Evolutionary conservation across 1,284 basidiomycete species (phyloP).

Genomic region (Melanopsichium pennsylvanicum): DNA sequence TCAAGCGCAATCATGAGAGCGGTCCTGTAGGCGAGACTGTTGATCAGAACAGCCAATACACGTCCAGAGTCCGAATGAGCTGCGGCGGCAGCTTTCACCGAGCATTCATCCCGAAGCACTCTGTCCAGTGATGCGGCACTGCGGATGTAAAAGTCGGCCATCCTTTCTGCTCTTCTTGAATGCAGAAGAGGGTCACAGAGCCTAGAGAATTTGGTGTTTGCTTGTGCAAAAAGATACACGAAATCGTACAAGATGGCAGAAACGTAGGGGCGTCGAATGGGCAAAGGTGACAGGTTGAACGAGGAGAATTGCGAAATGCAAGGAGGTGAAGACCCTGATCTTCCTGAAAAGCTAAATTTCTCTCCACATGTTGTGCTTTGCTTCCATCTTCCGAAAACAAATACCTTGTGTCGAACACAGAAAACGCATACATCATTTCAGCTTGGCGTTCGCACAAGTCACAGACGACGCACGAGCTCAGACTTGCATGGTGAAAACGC

Average conservation of each 20-base stretch:
- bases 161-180: neutral
- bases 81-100: slow-evolving; percentile 52
- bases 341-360: slow-evolving; percentile 9
- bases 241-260: neutral
- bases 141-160: slow-evolving; percentile 61
- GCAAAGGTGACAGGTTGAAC: too few relatives aligned
- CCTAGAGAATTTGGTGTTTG: too few relatives aligned
- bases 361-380: slow-evolving; percentile 2
- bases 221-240: too few relatives aligned
- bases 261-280: too few relatives aligned
- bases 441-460: neutral
- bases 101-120: slow-evolving; percentile 47
- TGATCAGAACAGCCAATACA: slow-evolving; percentile 54
- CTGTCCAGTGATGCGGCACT: slow-evolving; percentile 49
- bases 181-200: too few relatives aligned
- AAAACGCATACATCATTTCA: neutral
- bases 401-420: too few relatives aligned
- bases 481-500: too few relatives aligned
- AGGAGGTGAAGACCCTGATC: slow-evolving; percentile 5
- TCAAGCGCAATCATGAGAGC: slow-evolving; percentile 41
- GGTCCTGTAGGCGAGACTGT: slow-evolving; percentile 47
- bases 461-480: too few relatives aligned
- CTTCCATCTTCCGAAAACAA: slow-evolving; percentile 14
- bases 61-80: slow-evolving; percentile 47
- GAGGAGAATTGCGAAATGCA: neutral